Evolutionary conservation across 345 rosid genomes (phyloP), one percentile per base, ranked within the genome.

Genomic region (Barbarea vulgaris): DNA sequence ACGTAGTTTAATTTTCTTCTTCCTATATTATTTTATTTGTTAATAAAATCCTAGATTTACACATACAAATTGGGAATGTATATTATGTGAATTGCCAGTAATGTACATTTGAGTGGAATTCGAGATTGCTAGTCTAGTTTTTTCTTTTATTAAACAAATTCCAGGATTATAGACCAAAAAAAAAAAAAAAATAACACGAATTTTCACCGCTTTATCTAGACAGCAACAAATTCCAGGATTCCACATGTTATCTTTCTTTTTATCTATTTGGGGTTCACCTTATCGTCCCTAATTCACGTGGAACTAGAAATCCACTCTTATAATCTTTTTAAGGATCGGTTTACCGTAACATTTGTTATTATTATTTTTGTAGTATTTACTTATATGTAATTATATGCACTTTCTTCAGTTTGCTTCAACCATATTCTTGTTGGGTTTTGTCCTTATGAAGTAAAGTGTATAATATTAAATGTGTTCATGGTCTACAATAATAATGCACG

Each of bases 401-500:
- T 36, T 36, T 36, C 41, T 36, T 15, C 15, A 39, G 15, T 39
- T 39, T 39, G 15, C 6, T 39, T 39, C 6, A 39, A 39, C 44
- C 44, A 41, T 41, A 1, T 41, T 41, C 46, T 41, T 13, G 14
- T 41, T 15, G n/a, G 6, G n/a, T 13, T 41, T 4, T n/a, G 13
- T n/a, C n/a, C 14, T n/a, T n/a, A 41, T 13, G n/a, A 41, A 41
- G 7, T 13, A 41, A 12, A 41, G n/a, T 13, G 46, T 41, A 41
- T 42, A 22, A 5, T 33, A 55, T 9, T n/a, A 25, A 37, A 17
- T 5, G 14, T 25, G 73, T 36, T 75, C 30, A 67, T 67, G 73
- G 67, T 66, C 60, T 58, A 67, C 73, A 15, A 36, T 57, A 48
- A 21, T 48, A 48, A 12, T 48, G 73, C 78, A 67, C 73, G 78